phyloP scores from a whole-genome alignment of 345 rosid genomes.

The Capsella bursapastoris region DNA sequence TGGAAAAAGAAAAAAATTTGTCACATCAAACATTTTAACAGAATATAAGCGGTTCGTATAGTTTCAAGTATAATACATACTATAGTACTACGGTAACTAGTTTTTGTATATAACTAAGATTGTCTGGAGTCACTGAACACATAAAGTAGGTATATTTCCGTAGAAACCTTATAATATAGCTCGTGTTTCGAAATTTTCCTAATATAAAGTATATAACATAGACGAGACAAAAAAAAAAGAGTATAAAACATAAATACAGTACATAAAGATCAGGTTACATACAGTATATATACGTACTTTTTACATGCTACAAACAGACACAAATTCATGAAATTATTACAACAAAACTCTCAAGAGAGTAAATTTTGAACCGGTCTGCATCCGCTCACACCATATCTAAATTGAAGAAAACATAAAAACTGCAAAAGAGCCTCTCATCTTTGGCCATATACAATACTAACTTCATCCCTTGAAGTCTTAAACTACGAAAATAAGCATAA shows the following conservation, averaged over 20 bases:
- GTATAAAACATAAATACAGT: not conserved
- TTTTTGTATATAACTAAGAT: too few species aligned
- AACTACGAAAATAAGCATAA: conserved; percentile 2
- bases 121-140: too few species aligned
- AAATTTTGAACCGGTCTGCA: conserved; percentile 30
- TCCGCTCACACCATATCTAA: conserved; percentile 21
- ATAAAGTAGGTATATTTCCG: not conserved
- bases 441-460: not conserved
- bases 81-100: too few species aligned
- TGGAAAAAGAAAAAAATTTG: too few species aligned
- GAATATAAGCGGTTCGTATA: not conserved
- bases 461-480: not conserved
- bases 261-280: conserved; percentile 26
- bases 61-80: not conserved
- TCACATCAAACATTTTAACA: not conserved
- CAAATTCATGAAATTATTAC: conserved; percentile 25
- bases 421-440: conserved; percentile 14
- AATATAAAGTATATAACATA: not conserved
- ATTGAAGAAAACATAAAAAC: not conserved
- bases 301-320: conserved; percentile 27
- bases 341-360: conserved; percentile 30
- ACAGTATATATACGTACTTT: not conserved
- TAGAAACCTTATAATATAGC: not conserved
- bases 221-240: too few species aligned
- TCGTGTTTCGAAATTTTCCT: too few species aligned